phyloP scores from a whole-genome alignment of 306 rosid genomes.

The Macrotyloma uniflorum region DNA sequence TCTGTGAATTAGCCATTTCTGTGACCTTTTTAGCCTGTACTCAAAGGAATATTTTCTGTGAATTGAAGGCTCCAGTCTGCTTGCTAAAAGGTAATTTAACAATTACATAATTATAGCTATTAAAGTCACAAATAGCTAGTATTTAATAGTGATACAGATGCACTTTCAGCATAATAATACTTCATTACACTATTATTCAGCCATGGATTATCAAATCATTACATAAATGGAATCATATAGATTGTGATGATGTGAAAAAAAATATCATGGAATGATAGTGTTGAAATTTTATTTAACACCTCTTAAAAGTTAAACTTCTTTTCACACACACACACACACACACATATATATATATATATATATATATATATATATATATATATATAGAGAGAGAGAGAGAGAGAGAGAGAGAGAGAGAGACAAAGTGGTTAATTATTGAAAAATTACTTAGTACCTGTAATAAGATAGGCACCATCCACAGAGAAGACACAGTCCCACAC shows the following conservation, averaged over 20 bases:
- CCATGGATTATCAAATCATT: neutral
- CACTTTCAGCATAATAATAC: neutral
- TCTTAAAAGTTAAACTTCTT: neutral
- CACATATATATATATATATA: too few species aligned
- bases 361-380: neutral
- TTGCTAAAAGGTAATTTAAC: too few species aligned
- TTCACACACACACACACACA: too few species aligned
- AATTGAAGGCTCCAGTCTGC: too few species aligned
- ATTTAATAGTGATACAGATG: neutral
- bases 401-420: too few species aligned
- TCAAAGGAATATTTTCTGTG: too few species aligned
- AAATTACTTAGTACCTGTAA: constrained; percentile 68
- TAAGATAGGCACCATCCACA: constrained; percentile 96
- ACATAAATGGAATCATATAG: neutral
- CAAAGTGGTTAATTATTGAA: neutral
- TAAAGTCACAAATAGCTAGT: constrained; percentile 4
- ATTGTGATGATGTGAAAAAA: neutral
- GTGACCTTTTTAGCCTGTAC: too few species aligned
- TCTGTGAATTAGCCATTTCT: too few species aligned
- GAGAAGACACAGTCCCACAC: constrained; percentile 99
- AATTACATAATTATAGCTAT: too few species aligned
- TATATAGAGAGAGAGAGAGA: too few species aligned
- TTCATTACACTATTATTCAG: too few species aligned
- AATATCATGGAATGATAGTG: neutral
- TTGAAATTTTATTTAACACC: neutral